These are phyloP conservation scores for Xerocomus spinulosus DNA, from an alignment of 768 basidiomycete genomes.

Conservation along the genomic window DNA sequence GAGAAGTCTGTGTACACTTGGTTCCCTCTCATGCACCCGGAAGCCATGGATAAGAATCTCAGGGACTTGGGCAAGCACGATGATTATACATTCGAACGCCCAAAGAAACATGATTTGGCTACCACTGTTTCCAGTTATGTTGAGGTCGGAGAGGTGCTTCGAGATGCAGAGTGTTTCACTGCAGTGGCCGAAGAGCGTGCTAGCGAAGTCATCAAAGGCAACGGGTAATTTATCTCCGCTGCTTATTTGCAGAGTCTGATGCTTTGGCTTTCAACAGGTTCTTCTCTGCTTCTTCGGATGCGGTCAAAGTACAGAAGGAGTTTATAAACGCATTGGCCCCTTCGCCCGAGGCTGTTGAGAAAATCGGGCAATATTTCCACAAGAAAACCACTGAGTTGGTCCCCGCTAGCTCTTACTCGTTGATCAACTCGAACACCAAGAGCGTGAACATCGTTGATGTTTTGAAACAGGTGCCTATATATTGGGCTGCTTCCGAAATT, in stretches of 20 bases:
- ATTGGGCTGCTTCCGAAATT: constrained; percentile 67
- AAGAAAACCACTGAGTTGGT: constrained; percentile 60
- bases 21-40: constrained; percentile 86
- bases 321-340: constrained; percentile 46
- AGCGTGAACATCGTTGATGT: constrained; percentile 71
- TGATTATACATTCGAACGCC: constrained; percentile 54
- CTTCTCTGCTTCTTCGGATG: constrained; percentile 52
- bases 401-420: constrained; percentile 44
- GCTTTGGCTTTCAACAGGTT: constrained; percentile 41
- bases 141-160: constrained; percentile 51
- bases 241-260: constrained; percentile 2
- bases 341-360: constrained; percentile 43
- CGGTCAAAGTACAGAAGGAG: constrained; percentile 37
- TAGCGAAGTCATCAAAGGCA: constrained; percentile 49
- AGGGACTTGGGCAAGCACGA: constrained; percentile 49
- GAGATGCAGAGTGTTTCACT: constrained; percentile 41
- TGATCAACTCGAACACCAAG: constrained; percentile 50
- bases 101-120: constrained; percentile 29
- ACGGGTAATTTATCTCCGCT: constrained; percentile 43
- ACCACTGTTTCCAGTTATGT: constrained; percentile 43
- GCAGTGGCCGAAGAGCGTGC: constrained; percentile 49
- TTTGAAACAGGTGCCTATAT: constrained; percentile 56
- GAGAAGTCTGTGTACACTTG: constrained; percentile 74
- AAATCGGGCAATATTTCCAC: constrained; percentile 60
- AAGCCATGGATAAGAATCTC: constrained; percentile 57